These are phyloP conservation scores for Rhodotorula sp. DNA, from an alignment of 1,284 basidiomycete genomes.

Conservation along the genomic window DNA sequence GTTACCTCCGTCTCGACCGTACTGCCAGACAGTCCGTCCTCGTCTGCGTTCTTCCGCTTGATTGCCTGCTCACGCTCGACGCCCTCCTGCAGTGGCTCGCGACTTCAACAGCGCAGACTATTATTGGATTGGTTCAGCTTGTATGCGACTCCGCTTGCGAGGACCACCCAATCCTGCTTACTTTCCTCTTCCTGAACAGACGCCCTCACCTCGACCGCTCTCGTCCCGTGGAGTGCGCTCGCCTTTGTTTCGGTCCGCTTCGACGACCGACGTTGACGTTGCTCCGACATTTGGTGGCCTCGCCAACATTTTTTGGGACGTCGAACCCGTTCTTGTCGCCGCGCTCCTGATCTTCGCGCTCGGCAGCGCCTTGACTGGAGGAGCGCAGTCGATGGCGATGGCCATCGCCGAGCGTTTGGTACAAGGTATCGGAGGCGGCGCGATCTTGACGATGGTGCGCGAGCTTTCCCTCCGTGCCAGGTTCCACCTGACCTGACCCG, in stretches of 20 bases:
- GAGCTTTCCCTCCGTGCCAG: no score
- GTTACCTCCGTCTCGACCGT: conserved; percentile 41
- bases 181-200: no score
- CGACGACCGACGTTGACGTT: conserved; percentile 38
- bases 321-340: conserved; percentile 44
- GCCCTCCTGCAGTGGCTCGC: conserved; percentile 35
- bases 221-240: conserved; percentile 39
- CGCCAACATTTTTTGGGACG: conserved; percentile 39
- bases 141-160: no score
- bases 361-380: conserved; percentile 48
- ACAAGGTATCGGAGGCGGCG: conserved; percentile 48
- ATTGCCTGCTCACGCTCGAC: neutral
- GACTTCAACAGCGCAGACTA: conserved; percentile 37
- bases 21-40: conserved; percentile 15
- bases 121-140: conserved; percentile 23
- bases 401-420: conserved; percentile 46
- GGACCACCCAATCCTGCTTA: no score
- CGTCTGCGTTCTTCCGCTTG: neutral
- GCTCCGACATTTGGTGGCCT: conserved; percentile 43
- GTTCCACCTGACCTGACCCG: neutral
- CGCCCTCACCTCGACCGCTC: conserved; percentile 41
- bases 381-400: conserved; percentile 47
- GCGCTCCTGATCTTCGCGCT: conserved; percentile 48
- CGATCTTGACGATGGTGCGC: conserved; percentile 32
- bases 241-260: conserved; percentile 21